Conservation (phyloP, 1,284 basidiomycete genomes). For the Psilocybe mexicana region DNA sequence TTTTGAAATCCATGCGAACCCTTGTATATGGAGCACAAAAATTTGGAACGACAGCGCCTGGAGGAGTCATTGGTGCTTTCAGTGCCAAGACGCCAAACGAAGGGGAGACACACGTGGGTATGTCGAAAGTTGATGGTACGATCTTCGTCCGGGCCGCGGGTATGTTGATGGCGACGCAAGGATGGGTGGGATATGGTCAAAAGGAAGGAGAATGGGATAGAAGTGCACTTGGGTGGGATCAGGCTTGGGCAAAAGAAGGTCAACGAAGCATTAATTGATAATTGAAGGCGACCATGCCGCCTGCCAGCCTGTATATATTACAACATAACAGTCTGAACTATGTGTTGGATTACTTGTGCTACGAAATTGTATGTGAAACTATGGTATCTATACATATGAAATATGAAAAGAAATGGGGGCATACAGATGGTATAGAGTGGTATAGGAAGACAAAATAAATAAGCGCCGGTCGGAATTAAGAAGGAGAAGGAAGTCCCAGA, state of each 20-base stretch:
- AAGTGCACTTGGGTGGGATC: constrained; percentile 69
- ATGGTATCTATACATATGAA: not conserved
- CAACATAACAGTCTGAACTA: no score
- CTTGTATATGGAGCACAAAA: constrained; percentile 51
- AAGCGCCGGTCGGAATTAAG: not conserved
- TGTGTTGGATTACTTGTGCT: no score
- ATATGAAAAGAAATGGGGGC: not conserved
- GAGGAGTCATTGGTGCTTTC: constrained; percentile 47
- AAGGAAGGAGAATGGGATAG: constrained; percentile 55
- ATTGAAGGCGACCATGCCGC: not conserved
- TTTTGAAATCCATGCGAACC: constrained; percentile 58
- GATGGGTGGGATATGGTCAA: constrained; percentile 62
- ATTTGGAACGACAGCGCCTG: constrained; percentile 47
- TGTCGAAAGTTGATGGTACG: constrained; percentile 55
- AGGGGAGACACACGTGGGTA: constrained; percentile 46
- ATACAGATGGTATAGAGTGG: not conserved
- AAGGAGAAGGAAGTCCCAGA: constrained; percentile 15
- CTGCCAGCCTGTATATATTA: not conserved
- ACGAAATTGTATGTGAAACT: no score
- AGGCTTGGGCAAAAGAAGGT: constrained; percentile 50
- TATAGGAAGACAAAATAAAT: not conserved
- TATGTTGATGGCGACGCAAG: constrained; percentile 57
- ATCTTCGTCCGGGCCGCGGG: constrained; percentile 67
- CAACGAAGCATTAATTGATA: not conserved
- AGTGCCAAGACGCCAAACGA: constrained; percentile 23